phyloP scores from a whole-genome alignment of 805 yeast species.

The Metschnikowia dekortorum region DNA sequence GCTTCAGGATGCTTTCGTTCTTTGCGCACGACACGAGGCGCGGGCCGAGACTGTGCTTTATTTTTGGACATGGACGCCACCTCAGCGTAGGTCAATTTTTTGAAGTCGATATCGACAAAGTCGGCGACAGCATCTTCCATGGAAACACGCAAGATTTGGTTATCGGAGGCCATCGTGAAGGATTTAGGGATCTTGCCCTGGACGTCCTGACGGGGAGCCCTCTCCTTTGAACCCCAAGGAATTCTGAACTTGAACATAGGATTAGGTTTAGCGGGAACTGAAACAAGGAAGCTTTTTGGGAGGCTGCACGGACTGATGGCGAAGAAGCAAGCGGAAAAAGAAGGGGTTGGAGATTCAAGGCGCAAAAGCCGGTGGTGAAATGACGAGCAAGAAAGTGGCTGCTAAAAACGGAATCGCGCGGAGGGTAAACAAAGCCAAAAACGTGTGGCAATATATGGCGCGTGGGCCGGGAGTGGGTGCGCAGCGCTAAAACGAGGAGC shows the following conservation, averaged over 20 bases:
- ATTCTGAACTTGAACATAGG: constrained; percentile 12
- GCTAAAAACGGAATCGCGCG: constrained; percentile 2
- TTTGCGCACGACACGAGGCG: background rate
- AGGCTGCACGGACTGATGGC: too few relatives aligned
- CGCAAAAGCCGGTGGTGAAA: background rate
- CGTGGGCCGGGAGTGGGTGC: background rate
- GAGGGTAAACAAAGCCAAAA: background rate
- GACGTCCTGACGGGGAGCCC: constrained; percentile 6
- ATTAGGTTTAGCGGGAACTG: too few relatives aligned
- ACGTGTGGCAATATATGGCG: background rate
- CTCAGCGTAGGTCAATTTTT: constrained; percentile 42
- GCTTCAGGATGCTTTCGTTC: background rate
- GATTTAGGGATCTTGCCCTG: constrained; percentile 21
- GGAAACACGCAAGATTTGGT: constrained; percentile 28
- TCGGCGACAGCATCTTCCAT: constrained; percentile 32
- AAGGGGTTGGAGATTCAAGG: too few relatives aligned
- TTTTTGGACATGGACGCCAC: constrained; percentile 31
- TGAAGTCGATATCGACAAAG: constrained; percentile 33
- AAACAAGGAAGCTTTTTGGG: too few relatives aligned
- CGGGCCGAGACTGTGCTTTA: constrained; percentile 19
- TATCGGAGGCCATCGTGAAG: constrained; percentile 27
- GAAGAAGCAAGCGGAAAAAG: background rate
- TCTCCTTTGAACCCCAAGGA: constrained; percentile 13
- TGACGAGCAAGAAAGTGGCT: background rate
- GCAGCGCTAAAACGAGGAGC: background rate